phyloP scores from a whole-genome alignment of 2,329 filamentous ascomycete species.

The Fusarium avenaceum region DNA sequence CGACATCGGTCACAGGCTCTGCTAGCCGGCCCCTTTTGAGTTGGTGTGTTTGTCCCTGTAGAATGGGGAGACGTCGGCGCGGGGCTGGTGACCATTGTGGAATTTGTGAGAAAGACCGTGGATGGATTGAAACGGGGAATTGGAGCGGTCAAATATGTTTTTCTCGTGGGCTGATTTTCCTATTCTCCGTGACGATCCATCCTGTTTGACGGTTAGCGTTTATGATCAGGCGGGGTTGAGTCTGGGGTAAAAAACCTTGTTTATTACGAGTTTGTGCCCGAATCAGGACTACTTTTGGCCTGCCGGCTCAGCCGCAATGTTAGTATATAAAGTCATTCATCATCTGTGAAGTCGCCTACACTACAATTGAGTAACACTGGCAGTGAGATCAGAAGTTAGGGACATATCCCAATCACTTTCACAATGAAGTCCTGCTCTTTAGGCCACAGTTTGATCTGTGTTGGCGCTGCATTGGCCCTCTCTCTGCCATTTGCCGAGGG shows the following conservation, averaged over 20 bases:
- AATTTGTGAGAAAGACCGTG: background rate
- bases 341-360: background rate
- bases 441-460: background rate
- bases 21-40: slow-evolving; percentile 28
- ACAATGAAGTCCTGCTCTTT: slow-evolving; percentile 27
- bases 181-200: slow-evolving; percentile 39
- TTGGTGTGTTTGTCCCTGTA: slow-evolving; percentile 23
- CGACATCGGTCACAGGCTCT: slow-evolving; percentile 56
- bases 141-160: slow-evolving; percentile 39
- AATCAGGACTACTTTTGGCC: background rate
- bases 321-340: slow-evolving; percentile 12
- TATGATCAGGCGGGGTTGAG: slow-evolving; percentile 16
- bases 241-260: slow-evolving; percentile 26
- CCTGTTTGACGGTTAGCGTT: background rate
- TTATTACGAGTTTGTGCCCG: background rate
- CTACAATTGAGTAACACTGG: too few species aligned
- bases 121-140: slow-evolving; percentile 32
- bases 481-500: background rate
- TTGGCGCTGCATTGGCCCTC: background rate
- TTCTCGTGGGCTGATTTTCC: slow-evolving; percentile 23
- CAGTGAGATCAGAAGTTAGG: background rate
- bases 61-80: slow-evolving; percentile 38
- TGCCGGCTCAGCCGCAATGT: background rate
- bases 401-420: background rate
- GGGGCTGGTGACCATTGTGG: slow-evolving; percentile 30